These are phyloP conservation scores for Suillus fuscotomentosus DNA, from an alignment of 768 basidiomycete genomes.

Conservation along the genomic window DNA sequence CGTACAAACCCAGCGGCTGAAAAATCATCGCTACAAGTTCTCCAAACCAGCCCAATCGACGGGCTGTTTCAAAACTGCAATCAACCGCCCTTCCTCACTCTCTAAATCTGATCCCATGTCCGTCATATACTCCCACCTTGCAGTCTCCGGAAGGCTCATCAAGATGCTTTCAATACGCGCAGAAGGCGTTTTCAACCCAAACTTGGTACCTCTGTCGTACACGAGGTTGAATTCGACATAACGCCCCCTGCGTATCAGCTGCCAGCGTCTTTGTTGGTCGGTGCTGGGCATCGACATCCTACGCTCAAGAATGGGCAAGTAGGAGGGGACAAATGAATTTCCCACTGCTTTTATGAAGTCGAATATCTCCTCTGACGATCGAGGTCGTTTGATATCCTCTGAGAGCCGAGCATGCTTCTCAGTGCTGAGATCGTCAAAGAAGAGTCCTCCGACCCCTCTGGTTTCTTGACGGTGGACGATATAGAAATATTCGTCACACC, in stretches of 20 bases:
- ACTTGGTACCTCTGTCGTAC: slow-evolving; percentile 85
- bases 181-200: slow-evolving; percentile 80
- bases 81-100: slow-evolving; percentile 63
- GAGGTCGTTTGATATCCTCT: slow-evolving; percentile 46
- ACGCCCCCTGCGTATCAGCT: slow-evolving; percentile 84
- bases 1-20: neutral
- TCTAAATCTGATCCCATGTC: slow-evolving; percentile 63
- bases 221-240: slow-evolving; percentile 96
- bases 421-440: slow-evolving; percentile 90
- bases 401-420: slow-evolving; percentile 63
- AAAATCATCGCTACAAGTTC: neutral
- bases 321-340: slow-evolving; percentile 84
- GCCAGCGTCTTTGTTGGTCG: slow-evolving; percentile 83
- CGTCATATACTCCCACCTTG: slow-evolving; percentile 88
- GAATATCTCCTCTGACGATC: slow-evolving; percentile 70
- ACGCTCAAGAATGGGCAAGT: slow-evolving; percentile 77
- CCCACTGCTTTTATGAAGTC: slow-evolving; percentile 69
- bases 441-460: slow-evolving; percentile 91
- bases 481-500: slow-evolving; percentile 98
- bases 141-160: slow-evolving; percentile 86
- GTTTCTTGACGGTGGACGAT: slow-evolving; percentile 85
- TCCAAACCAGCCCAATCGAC: slow-evolving; percentile 53
- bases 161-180: slow-evolving; percentile 87
- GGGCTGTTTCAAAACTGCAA: slow-evolving; percentile 61
- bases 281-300: slow-evolving; percentile 56